These are phyloP conservation scores for Tolypocladium pustulatum DNA, from an alignment of 2,329 filamentous ascomycete species.

Conservation along the genomic window DNA sequence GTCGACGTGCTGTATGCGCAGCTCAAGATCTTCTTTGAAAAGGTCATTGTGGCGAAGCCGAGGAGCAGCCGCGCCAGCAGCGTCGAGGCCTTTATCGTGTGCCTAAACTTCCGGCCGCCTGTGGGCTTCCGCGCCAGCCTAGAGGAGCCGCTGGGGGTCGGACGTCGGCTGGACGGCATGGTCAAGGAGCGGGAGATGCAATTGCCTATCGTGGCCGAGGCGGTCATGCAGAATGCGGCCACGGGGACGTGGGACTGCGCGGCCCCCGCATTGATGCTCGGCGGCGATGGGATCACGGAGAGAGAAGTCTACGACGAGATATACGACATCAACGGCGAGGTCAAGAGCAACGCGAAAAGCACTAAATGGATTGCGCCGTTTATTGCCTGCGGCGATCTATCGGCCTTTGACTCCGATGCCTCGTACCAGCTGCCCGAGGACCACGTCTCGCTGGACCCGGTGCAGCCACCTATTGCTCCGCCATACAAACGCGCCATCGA, in stretches of 20 bases:
- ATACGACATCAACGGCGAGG: constrained; percentile 11
- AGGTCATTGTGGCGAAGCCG: constrained; percentile 86
- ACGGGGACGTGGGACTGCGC: constrained; percentile 32
- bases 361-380: constrained; percentile 87
- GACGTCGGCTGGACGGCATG: constrained; percentile 42
- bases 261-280: constrained; percentile 7
- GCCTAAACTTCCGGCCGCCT: constrained; percentile 77
- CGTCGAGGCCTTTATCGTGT: constrained; percentile 94
- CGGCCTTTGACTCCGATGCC: constrained; percentile 89
- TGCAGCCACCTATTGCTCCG: constrained; percentile 91
- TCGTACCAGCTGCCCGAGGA: constrained; percentile 84
- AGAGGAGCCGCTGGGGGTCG: constrained; percentile 62
- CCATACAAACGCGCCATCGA: constrained; percentile 90
- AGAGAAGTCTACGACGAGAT: constrained; percentile 38
- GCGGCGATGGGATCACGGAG: constrained; percentile 31
- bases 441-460: constrained; percentile 76
- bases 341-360: constrained; percentile 18
- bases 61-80: constrained; percentile 91
- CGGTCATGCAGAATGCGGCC: constrained; percentile 33
- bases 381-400: constrained; percentile 92
- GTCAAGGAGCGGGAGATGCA: constrained; percentile 29
- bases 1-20: constrained; percentile 95
- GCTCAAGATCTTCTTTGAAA: constrained; percentile 76
- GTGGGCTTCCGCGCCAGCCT: constrained; percentile 64
- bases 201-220: constrained; percentile 28